phyloP scores from a whole-genome alignment of 169 alveolate genomes.

The Eimeria brunetti region DNA sequence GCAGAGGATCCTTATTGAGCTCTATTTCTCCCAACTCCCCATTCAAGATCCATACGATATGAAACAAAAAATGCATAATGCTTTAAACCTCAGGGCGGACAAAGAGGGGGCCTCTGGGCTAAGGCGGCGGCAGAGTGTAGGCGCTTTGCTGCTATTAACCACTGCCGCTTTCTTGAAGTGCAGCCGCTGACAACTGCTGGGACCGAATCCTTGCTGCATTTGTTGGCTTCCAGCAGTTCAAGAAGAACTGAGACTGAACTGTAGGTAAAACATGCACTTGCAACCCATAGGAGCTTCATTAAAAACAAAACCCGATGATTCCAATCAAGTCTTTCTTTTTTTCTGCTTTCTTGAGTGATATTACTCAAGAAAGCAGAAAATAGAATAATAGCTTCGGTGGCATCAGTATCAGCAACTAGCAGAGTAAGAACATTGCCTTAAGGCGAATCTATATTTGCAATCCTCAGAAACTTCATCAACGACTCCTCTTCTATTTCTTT shows the following conservation, averaged over 20 bases:
- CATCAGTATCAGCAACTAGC: background rate
- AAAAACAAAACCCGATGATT: background rate
- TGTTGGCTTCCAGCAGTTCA: conserved; percentile 6
- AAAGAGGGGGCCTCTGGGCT: conserved; percentile 18
- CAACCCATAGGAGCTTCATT: background rate
- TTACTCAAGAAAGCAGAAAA: background rate
- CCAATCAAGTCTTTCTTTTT: background rate
- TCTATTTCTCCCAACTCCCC: background rate
- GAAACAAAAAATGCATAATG: background rate
- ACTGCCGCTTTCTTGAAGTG: conserved; percentile 71
- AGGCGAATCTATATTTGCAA: background rate
- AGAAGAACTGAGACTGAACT: background rate
- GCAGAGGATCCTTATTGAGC: background rate
- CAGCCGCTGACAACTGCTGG: conserved; percentile 55
- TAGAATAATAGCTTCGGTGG: background rate
- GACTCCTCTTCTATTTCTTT: background rate
- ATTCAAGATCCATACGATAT: too few relatives aligned
- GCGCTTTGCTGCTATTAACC: conserved; percentile 47
- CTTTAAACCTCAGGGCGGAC: conserved; percentile 21
- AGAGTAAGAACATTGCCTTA: background rate
- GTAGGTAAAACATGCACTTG: background rate
- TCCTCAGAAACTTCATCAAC: background rate
- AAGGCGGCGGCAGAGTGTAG: conserved; percentile 64
- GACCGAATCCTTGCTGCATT: conserved; percentile 39
- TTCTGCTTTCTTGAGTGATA: too few relatives aligned